phyloP scores from a whole-genome alignment of 2,329 filamentous ascomycete species.

The Rhinocladiella similis region DNA sequence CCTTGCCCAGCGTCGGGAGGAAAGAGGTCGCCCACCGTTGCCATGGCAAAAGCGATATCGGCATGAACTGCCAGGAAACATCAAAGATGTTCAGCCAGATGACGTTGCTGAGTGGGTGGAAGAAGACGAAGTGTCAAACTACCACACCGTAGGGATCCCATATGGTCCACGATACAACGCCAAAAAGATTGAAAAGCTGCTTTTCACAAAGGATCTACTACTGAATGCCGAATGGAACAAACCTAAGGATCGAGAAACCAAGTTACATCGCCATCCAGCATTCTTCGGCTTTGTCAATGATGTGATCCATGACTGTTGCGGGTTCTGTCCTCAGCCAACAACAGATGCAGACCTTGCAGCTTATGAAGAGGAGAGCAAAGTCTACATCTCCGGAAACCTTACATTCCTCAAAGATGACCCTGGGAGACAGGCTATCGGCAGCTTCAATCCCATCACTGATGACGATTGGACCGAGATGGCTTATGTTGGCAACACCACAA shows the following conservation, averaged over 20 bases:
- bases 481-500: conserved; percentile 76
- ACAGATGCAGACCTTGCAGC: conserved; percentile 72
- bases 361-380: conserved; percentile 70
- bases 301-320: conserved; percentile 79
- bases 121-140: conserved; percentile 73
- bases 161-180: conserved; percentile 41
- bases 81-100: conserved; percentile 75
- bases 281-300: conserved; percentile 78
- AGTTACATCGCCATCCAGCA: conserved; percentile 79
- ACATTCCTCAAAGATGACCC: conserved; percentile 78
- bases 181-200: conserved; percentile 72
- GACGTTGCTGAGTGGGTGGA: conserved; percentile 83
- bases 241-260: conserved; percentile 69
- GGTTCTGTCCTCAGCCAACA: conserved; percentile 68
- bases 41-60: conserved; percentile 43
- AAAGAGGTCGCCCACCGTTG: conserved; percentile 66
- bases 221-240: conserved; percentile 80
- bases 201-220: conserved; percentile 78
- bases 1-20: conserved; percentile 65
- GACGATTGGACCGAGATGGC: conserved; percentile 91
- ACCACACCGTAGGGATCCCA: conserved; percentile 65
- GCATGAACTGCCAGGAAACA: conserved; percentile 61
- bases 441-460: conserved; percentile 78
- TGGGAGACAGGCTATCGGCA: conserved; percentile 70
- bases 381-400: conserved; percentile 72